Evolutionary conservation across 345 rosid genomes (phyloP).

Genomic region (Eucalyptus marginata): DNA sequence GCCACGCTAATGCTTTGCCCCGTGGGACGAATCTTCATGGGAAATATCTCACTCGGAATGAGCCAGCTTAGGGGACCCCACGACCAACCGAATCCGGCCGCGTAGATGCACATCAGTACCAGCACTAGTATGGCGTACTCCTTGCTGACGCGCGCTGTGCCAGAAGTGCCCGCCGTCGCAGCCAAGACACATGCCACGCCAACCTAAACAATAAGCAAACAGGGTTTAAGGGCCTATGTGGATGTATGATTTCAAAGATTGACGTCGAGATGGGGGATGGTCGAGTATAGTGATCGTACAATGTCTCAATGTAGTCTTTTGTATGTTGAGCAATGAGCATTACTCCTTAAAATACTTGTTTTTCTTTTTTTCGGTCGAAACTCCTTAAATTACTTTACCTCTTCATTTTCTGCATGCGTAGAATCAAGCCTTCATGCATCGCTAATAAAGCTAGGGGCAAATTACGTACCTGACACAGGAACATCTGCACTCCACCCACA

Average conservation of each 20-base stretch:
- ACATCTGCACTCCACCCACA: too few species aligned
- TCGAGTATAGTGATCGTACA: neutral
- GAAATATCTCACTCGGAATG: constrained; percentile 62
- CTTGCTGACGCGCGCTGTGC: constrained; percentile 22
- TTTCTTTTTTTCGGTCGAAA: too few species aligned
- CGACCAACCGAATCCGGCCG: constrained; percentile 62
- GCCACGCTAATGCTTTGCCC: constrained; percentile 55
- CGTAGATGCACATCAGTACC: constrained; percentile 37
- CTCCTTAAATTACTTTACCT: too few species aligned
- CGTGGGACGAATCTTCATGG: constrained; percentile 44
- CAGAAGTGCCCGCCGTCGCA: constrained; percentile 23
- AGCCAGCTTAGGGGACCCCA: constrained; percentile 62
- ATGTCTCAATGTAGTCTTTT: neutral
- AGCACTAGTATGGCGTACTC: constrained; percentile 28
- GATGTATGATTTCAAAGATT: neutral
- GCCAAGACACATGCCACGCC: constrained; percentile 22
- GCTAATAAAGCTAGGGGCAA: too few species aligned
- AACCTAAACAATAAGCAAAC: neutral
- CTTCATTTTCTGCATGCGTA: too few species aligned
- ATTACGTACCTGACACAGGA: too few species aligned
- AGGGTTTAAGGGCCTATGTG: neutral
- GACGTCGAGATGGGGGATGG: neutral
- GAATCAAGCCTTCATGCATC: too few species aligned
- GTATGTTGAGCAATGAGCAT: neutral
- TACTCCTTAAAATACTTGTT: too few species aligned